These are phyloP conservation scores for Wickerhamiella nectarea DNA, from an alignment of 805 yeast genomes.

Conservation along the genomic window DNA sequence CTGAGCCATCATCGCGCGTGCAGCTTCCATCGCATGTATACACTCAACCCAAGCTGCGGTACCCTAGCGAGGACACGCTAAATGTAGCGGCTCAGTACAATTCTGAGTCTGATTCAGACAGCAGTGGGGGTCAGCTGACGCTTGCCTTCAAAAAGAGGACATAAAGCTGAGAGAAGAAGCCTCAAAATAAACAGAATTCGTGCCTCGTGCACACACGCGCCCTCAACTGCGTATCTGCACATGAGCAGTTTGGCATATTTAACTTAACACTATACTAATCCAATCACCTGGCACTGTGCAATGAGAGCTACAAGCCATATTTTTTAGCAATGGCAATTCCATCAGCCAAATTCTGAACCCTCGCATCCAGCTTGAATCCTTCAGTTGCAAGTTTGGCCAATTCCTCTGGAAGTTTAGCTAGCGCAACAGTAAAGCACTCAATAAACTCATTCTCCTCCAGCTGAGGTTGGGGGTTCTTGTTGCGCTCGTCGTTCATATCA, in stretches of 20 bases:
- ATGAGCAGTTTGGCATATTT: too few relatives aligned
- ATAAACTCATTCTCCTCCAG: constrained; percentile 88
- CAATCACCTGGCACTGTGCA: too few relatives aligned
- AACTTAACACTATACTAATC: too few relatives aligned
- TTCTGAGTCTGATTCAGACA: constrained; percentile 5
- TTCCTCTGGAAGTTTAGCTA: constrained; percentile 41
- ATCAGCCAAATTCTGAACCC: constrained; percentile 73
- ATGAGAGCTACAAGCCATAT: constrained; percentile 6
- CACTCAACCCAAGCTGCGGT: background rate
- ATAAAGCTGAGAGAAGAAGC: background rate
- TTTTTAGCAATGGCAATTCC: constrained; percentile 50
- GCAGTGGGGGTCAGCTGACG: constrained; percentile 18
- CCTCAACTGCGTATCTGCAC: too few relatives aligned
- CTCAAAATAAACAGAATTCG: too few relatives aligned
- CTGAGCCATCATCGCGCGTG: constrained; percentile 1
- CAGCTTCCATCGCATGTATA: constrained; percentile 1
- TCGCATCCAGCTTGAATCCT: constrained; percentile 74
- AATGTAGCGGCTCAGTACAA: background rate
- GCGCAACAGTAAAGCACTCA: constrained; percentile 61
- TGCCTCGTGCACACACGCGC: too few relatives aligned
- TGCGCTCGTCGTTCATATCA: constrained; percentile 53
- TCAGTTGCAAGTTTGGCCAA: constrained; percentile 39
- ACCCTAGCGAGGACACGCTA: constrained; percentile 9
- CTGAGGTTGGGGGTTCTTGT: constrained; percentile 53
- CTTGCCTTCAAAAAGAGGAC: constrained; percentile 11